Evolutionary conservation across 441 rosid genomes (phyloP).

Genomic region (Viola pubescens): DNA sequence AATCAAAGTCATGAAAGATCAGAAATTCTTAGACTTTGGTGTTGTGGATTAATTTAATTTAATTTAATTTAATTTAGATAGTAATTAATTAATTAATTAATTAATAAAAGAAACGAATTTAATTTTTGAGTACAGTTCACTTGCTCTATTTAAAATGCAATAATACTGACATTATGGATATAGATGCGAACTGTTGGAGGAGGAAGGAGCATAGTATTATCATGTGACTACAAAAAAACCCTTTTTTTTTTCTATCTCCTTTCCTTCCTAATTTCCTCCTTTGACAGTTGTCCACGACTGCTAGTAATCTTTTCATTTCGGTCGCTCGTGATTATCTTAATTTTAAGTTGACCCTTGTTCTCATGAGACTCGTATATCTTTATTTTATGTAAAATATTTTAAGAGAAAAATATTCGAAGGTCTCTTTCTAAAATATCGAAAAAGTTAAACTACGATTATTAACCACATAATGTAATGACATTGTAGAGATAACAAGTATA

Average conservation of each 20-base stretch:
- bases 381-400: too few species aligned
- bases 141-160: conserved; percentile 14
- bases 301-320: neutral
- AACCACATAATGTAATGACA: too few species aligned
- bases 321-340: conserved; percentile 32
- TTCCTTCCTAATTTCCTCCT: conserved; percentile 1
- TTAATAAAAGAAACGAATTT: conserved; percentile 10
- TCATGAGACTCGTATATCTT: neutral
- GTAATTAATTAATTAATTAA: neutral
- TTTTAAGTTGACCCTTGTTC: conserved; percentile 31
- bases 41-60: neutral
- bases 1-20: conserved; percentile 26
- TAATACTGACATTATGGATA: conserved; percentile 19
- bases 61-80: too few species aligned
- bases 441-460: too few species aligned
- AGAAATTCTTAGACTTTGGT: conserved; percentile 18
- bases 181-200: conserved; percentile 30
- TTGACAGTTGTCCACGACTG: conserved; percentile 30
- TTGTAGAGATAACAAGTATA: too few species aligned
- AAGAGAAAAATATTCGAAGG: too few species aligned
- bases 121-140: conserved; percentile 13
- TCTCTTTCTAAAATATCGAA: too few species aligned
- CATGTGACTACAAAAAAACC: conserved; percentile 26
- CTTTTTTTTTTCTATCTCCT: conserved; percentile 1
- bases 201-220: conserved; percentile 5